A percentile compares a stretch with the other conserved stretches of the same genome.
Conservation (phyloP, 2,329 filamentous ascomycete species). For the Calonectria honghensis region DNA sequence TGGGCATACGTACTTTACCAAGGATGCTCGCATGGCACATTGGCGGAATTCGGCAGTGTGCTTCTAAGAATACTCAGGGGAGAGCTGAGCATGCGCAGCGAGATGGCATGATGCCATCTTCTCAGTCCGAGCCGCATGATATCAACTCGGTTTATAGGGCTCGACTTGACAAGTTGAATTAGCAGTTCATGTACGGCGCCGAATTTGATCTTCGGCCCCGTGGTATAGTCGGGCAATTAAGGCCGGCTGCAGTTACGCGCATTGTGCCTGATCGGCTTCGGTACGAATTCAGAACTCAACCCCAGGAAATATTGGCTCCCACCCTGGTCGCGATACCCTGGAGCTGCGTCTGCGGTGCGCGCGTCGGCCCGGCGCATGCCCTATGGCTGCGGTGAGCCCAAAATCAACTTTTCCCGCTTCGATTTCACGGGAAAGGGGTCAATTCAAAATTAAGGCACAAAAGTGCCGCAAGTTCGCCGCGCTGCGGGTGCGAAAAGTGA, state of each 20-base stretch:
- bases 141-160: conserved; percentile 10
- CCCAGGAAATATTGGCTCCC: conserved; percentile 18
- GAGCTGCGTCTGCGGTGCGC: conserved; percentile 7
- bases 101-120: not conserved
- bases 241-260: not conserved
- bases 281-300: conserved; percentile 18
- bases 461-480: not conserved
- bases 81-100: not conserved
- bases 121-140: not conserved
- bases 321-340: conserved; percentile 13
- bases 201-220: conserved; percentile 16
- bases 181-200: conserved; percentile 10
- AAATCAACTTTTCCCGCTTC: not conserved
- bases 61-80: conserved; percentile 20
- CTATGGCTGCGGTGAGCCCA: conserved; percentile 4
- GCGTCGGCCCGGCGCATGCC: conserved; percentile 8
- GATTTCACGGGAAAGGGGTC: not conserved
- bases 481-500: not conserved
- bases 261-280: conserved; percentile 13
- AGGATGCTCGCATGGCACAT: conserved; percentile 1
- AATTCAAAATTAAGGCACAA: conserved; percentile 6
- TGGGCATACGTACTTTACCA: conserved; percentile 29
- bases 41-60: not conserved
- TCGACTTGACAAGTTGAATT: conserved; percentile 15
- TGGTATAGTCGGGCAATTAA: conserved; percentile 10